Conservation (phyloP, 495 filamentous ascomycete genomes). For the Ramalina intermedia region DNA sequence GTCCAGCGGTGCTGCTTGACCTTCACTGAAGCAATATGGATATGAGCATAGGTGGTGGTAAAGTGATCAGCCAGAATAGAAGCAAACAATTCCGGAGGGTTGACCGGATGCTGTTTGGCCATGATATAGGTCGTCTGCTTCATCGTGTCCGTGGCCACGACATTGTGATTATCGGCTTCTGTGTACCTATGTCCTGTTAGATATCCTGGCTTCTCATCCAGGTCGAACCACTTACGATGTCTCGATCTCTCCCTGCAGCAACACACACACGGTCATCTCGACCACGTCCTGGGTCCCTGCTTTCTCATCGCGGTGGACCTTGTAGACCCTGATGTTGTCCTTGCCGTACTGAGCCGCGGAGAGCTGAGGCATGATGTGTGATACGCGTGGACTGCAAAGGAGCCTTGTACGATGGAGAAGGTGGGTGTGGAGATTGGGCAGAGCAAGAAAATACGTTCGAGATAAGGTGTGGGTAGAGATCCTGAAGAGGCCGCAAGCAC, state of each 20-base stretch:
- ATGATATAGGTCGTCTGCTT: slow-evolving; percentile 95
- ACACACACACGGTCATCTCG: slow-evolving; percentile 86
- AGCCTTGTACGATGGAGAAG: neutral
- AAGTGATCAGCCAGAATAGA: slow-evolving; percentile 76
- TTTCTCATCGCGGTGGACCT: slow-evolving; percentile 66
- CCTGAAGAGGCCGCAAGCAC: too few relatives aligned
- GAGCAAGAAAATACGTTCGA: neutral
- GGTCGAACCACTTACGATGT: slow-evolving; percentile 45
- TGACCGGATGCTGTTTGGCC: slow-evolving; percentile 86
- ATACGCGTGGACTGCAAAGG: neutral
- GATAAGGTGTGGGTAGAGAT: neutral
- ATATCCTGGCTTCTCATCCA: neutral
- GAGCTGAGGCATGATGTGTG: slow-evolving; percentile 26
- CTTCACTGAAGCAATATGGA: slow-evolving; percentile 65
- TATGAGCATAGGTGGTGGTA: slow-evolving; percentile 73
- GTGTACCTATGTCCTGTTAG: slow-evolving; percentile 52
- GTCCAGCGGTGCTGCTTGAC: slow-evolving; percentile 84
- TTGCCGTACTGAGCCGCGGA: slow-evolving; percentile 77
- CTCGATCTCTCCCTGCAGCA: slow-evolving; percentile 84
- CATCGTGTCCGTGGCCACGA: slow-evolving; percentile 94
- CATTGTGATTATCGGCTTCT: slow-evolving; percentile 80
- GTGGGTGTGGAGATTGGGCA: neutral
- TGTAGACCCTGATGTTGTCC: slow-evolving; percentile 97
- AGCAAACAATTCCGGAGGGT: slow-evolving; percentile 85
- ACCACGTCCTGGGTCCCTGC: slow-evolving; percentile 70